Evolutionary conservation across 169 alveolate species (phyloP).

Genomic region (Plasmodium cynomolgi): DNA sequence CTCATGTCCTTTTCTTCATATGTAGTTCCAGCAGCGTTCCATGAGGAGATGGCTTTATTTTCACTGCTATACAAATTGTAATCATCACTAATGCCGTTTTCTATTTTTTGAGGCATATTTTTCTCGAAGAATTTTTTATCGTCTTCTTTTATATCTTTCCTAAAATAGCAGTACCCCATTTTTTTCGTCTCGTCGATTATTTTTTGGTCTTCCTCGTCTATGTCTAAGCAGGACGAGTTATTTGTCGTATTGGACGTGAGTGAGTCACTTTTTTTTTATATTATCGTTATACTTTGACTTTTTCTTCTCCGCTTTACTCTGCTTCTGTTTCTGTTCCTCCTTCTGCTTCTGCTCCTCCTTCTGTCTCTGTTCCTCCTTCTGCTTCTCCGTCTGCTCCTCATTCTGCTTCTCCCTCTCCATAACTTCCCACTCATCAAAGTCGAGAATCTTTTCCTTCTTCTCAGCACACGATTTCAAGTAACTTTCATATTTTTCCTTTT

Average conservation of each 20-base stretch:
- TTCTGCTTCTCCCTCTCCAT: constrained; percentile 83
- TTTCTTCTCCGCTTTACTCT: constrained; percentile 30
- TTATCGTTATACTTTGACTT: constrained; percentile 7
- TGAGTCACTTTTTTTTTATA: constrained; percentile 17
- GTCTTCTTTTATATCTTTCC: constrained; percentile 78
- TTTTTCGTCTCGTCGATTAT: constrained; percentile 88
- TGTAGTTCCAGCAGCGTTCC: constrained; percentile 90
- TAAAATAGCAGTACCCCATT: constrained; percentile 91
- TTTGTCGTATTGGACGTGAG: constrained; percentile 48
- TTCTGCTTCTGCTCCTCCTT: constrained; percentile 73
- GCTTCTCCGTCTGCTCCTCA: constrained; percentile 80
- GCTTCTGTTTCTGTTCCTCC: constrained; percentile 77
- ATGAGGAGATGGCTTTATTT: constrained; percentile 83
- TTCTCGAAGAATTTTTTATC: constrained; percentile 41
- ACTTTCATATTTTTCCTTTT: constrained; percentile 81
- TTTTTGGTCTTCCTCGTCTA: constrained; percentile 89
- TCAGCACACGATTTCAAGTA: constrained; percentile 76
- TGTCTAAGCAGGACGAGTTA: constrained; percentile 79
- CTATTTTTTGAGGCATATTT: constrained; percentile 74
- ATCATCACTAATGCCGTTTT: constrained; percentile 59
- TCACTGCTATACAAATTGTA: neutral
- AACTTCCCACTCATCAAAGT: constrained; percentile 77
- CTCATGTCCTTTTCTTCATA: constrained; percentile 88
- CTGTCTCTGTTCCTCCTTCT: constrained; percentile 73
- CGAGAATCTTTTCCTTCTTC: constrained; percentile 55